Evolutionary conservation across 106 monocot genomes (phyloP), one percentile per base, ranked within the genome.

Genomic region (Narthecium ossifragum): DNA sequence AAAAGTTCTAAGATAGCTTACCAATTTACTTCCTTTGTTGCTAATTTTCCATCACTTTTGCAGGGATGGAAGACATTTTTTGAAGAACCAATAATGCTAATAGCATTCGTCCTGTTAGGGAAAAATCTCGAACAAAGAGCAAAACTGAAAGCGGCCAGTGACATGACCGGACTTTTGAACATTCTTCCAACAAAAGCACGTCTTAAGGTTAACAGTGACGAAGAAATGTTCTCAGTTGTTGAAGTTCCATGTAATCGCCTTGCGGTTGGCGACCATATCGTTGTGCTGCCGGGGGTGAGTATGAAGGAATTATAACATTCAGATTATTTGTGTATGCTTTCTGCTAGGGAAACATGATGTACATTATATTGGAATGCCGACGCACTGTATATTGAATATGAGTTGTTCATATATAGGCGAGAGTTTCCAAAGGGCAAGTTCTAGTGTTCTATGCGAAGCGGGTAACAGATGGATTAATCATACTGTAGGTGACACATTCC

Each of bases 11-110:
- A n/a, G n/a, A n/a, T n/a, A n/a, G n/a, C 28, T 5, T 32, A 55
- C 34, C 29, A 51, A 41, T 34, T 27, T 66, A 48, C 30, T 15
- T 53, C 28, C 59, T 46, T 26, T 41, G 52, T 48, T 68, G 58
- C 45, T 57, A 29, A 34, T 53, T 46, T n/a, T 8, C 8, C 50
- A 4, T 23, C 51, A 41, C 12, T 53, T 12, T 56, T 74, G 67
- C 82, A 96, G 96, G 91, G 98, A 41, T 98, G 98, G 98, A 88
- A 79, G 65, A 81, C 84, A 58, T 98, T 91, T 67, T 98, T 98
- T 80, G 98, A 98, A 66, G 98, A 98, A 67, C 98, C 98, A 45
- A 78, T 98, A 67, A 98, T 98, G 98, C 70, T 98, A 38, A 81
- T 98, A 68, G 91, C 98, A 52, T 98, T 98, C 77, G 98, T 98